Conservation (phyloP, 768 basidiomycete genomes). For the Royoungia palumana region DNA sequence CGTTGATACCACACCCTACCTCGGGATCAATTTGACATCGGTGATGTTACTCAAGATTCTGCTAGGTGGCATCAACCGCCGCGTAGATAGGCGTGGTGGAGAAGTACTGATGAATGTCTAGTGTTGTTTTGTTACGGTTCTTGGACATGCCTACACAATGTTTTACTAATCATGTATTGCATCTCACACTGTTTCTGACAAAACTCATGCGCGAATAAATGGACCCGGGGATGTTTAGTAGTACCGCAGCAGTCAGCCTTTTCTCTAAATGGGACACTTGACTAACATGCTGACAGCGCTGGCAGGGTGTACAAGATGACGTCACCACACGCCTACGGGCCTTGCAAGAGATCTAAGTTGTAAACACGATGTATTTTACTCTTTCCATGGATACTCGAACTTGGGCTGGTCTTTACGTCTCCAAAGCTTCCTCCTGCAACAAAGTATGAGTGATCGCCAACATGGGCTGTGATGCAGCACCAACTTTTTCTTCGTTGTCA, state of each 20-base stretch:
- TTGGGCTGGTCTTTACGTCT: constrained; percentile 81
- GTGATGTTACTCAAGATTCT: constrained; percentile 59
- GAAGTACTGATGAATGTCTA: constrained; percentile 21
- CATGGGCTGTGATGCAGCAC: constrained; percentile 27
- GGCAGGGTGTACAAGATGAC: too few relatives aligned
- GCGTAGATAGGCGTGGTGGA: constrained; percentile 38
- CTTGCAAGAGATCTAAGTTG: neutral
- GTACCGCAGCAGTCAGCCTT: too few relatives aligned
- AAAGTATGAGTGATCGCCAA: constrained; percentile 4
- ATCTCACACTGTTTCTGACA: too few relatives aligned
- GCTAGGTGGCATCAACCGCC: constrained; percentile 62
- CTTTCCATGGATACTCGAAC: constrained; percentile 87
- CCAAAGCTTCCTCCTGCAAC: constrained; percentile 82
- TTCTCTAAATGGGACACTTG: too few relatives aligned
- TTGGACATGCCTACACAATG: neutral
- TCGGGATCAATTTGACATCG: constrained; percentile 40
- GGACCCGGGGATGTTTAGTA: too few relatives aligned
- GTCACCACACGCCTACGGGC: too few relatives aligned
- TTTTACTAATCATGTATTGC: too few relatives aligned
- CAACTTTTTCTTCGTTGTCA: constrained; percentile 87
- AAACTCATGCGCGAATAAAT: too few relatives aligned
- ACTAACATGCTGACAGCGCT: too few relatives aligned
- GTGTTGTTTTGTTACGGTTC: neutral
- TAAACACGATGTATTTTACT: constrained; percentile 37
- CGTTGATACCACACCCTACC: constrained; percentile 64